Evolutionary conservation across 495 filamentous ascomycete genomes (phyloP).

Genomic region (Penicillium desertorum): DNA sequence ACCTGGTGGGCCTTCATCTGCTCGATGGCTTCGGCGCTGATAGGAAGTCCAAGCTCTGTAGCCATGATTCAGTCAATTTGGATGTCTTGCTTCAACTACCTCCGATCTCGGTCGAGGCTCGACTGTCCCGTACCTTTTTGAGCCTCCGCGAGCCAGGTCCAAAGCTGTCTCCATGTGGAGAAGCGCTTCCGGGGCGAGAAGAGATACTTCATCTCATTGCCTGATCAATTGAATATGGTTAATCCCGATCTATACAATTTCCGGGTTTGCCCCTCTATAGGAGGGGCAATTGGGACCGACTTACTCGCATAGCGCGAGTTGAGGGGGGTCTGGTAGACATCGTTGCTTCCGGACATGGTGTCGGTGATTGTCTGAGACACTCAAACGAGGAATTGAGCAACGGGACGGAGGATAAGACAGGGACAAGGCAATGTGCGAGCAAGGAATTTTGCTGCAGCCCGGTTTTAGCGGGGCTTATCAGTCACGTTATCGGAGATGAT

Average conservation of each 20-base stretch:
- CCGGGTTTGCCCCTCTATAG: constrained; percentile 13
- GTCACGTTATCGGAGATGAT: constrained; percentile 40
- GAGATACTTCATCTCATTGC: constrained; percentile 53
- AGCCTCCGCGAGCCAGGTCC: constrained; percentile 80
- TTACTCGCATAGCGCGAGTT: constrained; percentile 71
- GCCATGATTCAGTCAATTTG: constrained; percentile 31
- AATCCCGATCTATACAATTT: constrained; percentile 17
- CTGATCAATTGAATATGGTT: constrained; percentile 30
- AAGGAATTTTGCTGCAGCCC: constrained; percentile 37
- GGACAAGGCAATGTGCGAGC: constrained; percentile 25
- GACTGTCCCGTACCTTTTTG: constrained; percentile 58
- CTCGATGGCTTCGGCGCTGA: constrained; percentile 67
- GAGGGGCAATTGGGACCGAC: constrained; percentile 23
- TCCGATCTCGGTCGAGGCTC: constrained; percentile 19
- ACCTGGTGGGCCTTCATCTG: constrained; percentile 71
- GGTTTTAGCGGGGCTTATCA: constrained; percentile 43
- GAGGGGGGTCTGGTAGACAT: constrained; percentile 72
- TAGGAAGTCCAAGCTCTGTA: constrained; percentile 53
- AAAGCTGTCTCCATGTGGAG: constrained; percentile 76
- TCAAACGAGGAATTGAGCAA: constrained; percentile 29
- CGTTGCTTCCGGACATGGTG: constrained; percentile 60
- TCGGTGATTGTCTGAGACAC: constrained; percentile 14
- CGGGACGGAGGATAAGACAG: constrained; percentile 17
- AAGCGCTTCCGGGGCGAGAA: constrained; percentile 71
- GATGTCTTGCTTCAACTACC: constrained; percentile 17